Percentiles rank a stretch among this genome's conserved stretches.
Evolutionary conservation across 208 protist genomes (phyloP).

Genomic region (Herpetomonas tarakana): DNA sequence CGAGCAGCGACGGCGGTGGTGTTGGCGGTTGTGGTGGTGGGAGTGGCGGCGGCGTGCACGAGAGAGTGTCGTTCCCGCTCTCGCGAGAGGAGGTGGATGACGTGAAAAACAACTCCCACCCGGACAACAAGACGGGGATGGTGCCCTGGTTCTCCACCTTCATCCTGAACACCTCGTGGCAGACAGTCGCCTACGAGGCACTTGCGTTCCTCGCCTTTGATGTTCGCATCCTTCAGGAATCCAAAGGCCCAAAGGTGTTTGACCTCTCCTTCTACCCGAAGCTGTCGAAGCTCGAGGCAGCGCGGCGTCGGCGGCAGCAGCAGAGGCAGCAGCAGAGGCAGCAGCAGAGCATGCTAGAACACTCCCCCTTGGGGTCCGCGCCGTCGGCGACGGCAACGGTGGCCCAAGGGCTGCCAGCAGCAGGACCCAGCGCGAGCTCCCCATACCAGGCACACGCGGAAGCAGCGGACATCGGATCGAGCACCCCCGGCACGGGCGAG

Average conservation of each 20-base stretch:
- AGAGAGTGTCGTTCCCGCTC: slow-evolving; percentile 16
- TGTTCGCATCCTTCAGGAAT: slow-evolving; percentile 48
- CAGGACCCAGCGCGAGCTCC: background rate
- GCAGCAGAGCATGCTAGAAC: background rate
- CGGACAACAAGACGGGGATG: slow-evolving; percentile 65
- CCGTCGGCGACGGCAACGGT: background rate
- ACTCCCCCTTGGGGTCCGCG: background rate
- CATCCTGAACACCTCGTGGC: slow-evolving; percentile 55
- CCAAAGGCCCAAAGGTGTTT: background rate
- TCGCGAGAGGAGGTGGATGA: slow-evolving; percentile 22
- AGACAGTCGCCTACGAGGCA: slow-evolving; percentile 33
- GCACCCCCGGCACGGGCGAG: background rate
- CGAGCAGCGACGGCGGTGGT: no score
- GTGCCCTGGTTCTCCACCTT: slow-evolving; percentile 86
- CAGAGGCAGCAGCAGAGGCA: slow-evolving; percentile 1
- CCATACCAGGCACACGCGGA: background rate
- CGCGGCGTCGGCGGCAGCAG: background rate
- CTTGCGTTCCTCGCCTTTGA: slow-evolving; percentile 79
- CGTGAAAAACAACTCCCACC: slow-evolving; percentile 29
- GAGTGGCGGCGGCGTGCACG: background rate
- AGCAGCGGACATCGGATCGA: background rate
- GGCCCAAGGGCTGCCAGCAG: no score
- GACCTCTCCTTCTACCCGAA: background rate
- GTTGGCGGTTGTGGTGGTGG: no score
- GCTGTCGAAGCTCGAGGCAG: background rate